Percentiles rank a stretch among this genome's conserved stretches.
Evolutionary conservation across 2,329 filamentous ascomycete genomes (phyloP).

Genomic region (Sporothrix brunneoviolacea): DNA sequence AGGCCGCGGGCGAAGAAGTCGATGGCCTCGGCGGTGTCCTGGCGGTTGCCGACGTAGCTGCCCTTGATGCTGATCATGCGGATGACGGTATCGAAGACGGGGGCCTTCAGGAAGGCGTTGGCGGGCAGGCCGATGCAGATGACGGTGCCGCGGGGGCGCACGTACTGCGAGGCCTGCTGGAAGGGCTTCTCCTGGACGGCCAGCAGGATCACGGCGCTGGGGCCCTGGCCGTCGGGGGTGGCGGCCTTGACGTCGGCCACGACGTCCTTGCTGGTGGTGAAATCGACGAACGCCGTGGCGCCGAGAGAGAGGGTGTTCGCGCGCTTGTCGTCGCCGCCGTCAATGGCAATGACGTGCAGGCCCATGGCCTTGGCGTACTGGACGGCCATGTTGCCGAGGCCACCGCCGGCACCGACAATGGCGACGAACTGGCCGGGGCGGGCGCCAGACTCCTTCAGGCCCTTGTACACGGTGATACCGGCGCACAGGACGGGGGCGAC

Average conservation of each 20-base stretch:
- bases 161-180: slow-evolving; percentile 87
- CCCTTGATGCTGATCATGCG: slow-evolving; percentile 90
- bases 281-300: slow-evolving; percentile 71
- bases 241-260: slow-evolving; percentile 78
- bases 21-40: slow-evolving; percentile 80
- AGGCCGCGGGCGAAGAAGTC: slow-evolving; percentile 82
- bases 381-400: slow-evolving; percentile 39
- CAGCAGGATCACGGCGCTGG: slow-evolving; percentile 79
- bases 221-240: slow-evolving; percentile 73
- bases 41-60: slow-evolving; percentile 87
- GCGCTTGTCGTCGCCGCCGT: slow-evolving; percentile 42
- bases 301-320: slow-evolving; percentile 62
- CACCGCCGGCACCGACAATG: slow-evolving; percentile 44
- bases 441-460: slow-evolving; percentile 31
- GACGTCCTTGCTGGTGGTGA: slow-evolving; percentile 65
- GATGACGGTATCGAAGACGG: slow-evolving; percentile 83
- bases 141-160: slow-evolving; percentile 74
- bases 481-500: slow-evolving; percentile 49
- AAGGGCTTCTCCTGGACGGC: slow-evolving; percentile 88
- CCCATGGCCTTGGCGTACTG: slow-evolving; percentile 42
- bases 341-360: slow-evolving; percentile 35
- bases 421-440: slow-evolving; percentile 33
- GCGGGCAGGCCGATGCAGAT: slow-evolving; percentile 86
- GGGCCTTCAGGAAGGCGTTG: slow-evolving; percentile 69
- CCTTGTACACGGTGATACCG: slow-evolving; percentile 39